Conservation (phyloP, 768 basidiomycete genomes). For the Serendipita sp. region DNA sequence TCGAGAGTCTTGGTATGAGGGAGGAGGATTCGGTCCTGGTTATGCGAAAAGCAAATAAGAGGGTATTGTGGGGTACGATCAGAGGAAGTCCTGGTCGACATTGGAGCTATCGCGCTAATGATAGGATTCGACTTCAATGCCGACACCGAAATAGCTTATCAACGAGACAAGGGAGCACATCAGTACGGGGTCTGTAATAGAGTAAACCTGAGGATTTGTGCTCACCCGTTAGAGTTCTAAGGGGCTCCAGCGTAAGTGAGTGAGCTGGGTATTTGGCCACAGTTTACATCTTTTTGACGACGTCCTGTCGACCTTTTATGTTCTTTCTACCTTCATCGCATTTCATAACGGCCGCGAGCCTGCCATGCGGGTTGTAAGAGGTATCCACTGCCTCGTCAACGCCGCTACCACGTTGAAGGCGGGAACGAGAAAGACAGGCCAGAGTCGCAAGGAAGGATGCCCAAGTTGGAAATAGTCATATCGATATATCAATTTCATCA, state of each 20-base stretch:
- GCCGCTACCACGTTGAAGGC: slow-evolving; percentile 2
- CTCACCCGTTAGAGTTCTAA: not conserved
- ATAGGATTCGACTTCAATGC: not conserved
- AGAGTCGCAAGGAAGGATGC: no score
- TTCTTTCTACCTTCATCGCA: not conserved
- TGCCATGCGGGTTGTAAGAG: not conserved
- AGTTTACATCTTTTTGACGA: not conserved
- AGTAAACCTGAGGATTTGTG: no score
- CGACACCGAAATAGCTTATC: not conserved
- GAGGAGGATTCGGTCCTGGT: not conserved
- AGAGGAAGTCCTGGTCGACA: not conserved
- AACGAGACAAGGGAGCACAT: not conserved
- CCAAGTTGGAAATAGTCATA: no score
- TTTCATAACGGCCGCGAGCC: not conserved
- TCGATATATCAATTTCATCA: no score
- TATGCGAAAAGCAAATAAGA: not conserved
- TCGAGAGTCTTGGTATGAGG: slow-evolving; percentile 2
- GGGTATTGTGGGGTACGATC: not conserved
- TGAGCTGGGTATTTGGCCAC: not conserved
- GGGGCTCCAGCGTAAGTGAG: not conserved
- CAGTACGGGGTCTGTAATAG: not conserved
- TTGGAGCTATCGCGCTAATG: not conserved
- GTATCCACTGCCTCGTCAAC: not conserved
- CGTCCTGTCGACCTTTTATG: not conserved
- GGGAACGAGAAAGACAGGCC: no score